Percentiles rank a stretch among this genome's conserved stretches.
These are phyloP conservation scores for Flaveria brownii DNA, from an alignment of 129 eudicot species.

Conservation along the genomic window DNA sequence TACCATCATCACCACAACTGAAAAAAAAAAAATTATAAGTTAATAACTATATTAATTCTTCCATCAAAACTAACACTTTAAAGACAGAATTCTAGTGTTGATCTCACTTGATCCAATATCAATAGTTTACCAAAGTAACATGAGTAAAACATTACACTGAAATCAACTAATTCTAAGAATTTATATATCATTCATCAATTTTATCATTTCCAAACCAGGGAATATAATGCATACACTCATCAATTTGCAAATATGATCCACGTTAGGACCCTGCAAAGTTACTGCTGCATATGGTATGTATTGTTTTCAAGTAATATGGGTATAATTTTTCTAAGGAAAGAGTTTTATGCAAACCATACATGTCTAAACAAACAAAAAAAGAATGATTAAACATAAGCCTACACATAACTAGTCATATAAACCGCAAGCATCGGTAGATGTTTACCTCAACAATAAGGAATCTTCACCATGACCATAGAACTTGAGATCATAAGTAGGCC, in stretches of 20 bases:
- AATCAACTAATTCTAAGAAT: background rate
- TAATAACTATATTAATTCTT: background rate
- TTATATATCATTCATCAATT: constrained; percentile 2
- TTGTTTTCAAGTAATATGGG: background rate
- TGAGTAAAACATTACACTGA: background rate
- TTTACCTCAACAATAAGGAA: constrained; percentile 74
- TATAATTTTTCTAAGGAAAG: background rate
- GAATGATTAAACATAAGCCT: background rate
- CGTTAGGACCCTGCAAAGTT: background rate
- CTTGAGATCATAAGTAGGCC: constrained; percentile 91
- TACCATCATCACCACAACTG: constrained; percentile 98
- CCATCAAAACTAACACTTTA: background rate
- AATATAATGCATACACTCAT: background rate
- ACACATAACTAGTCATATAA: background rate
- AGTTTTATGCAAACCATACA: background rate
- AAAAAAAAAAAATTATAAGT: constrained; percentile 32
- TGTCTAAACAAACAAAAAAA: background rate
- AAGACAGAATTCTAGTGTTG: background rate
- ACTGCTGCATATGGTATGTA: background rate
- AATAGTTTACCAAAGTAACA: background rate
- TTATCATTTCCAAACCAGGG: background rate
- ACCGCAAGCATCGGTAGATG: background rate
- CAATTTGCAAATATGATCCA: background rate
- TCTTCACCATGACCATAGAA: constrained; percentile 70
- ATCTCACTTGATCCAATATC: background rate